Percentiles rank a stretch among this genome's conserved stretches.
phyloP scores from a whole-genome alignment of 805 yeast species.

The Starmera caribaea region DNA sequence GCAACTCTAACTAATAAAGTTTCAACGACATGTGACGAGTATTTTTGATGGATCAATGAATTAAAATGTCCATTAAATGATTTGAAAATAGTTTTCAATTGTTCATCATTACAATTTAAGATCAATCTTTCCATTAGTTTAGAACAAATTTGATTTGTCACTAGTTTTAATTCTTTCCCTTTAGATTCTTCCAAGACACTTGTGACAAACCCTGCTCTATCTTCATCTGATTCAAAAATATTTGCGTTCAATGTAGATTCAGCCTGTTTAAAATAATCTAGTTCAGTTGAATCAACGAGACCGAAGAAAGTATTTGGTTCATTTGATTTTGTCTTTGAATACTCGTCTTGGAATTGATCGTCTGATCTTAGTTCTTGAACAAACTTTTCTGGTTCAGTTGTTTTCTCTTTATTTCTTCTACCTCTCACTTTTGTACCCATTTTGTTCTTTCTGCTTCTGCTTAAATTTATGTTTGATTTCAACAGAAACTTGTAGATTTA shows the following conservation, averaged over 20 bases:
- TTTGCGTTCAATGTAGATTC: slow-evolving; percentile 77
- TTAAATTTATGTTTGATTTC: slow-evolving; percentile 9
- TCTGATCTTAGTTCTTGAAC: slow-evolving; percentile 2
- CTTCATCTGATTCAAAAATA: slow-evolving; percentile 68
- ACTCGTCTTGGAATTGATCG: slow-evolving; percentile 8
- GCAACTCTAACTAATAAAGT: slow-evolving; percentile 72
- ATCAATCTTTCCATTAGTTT: slow-evolving; percentile 83
- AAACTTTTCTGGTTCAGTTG: slow-evolving; percentile 1
- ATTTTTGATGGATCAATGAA: slow-evolving; percentile 77
- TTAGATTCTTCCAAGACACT: slow-evolving; percentile 78
- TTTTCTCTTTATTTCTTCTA: slow-evolving; percentile 2
- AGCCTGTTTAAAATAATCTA: slow-evolving; percentile 89
- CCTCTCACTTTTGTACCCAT: slow-evolving; percentile 3
- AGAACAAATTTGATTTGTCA: slow-evolving; percentile 91
- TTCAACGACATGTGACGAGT: slow-evolving; percentile 89
- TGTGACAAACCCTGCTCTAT: slow-evolving; percentile 57
- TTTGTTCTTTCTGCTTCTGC: slow-evolving; percentile 14
- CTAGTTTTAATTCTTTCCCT: slow-evolving; percentile 86
- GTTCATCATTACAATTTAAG: slow-evolving; percentile 52
- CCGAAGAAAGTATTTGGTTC: slow-evolving; percentile 64
- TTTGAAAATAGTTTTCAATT: slow-evolving; percentile 54
- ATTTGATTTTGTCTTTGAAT: slow-evolving; percentile 6
- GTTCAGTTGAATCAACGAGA: slow-evolving; percentile 69
- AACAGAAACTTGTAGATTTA: not conserved
- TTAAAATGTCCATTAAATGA: slow-evolving; percentile 67